Evolutionary conservation across 2,329 filamentous ascomycete genomes (phyloP), one percentile per base, ranked within the genome.

Genomic region (Beauveria scarabaeidicola): DNA sequence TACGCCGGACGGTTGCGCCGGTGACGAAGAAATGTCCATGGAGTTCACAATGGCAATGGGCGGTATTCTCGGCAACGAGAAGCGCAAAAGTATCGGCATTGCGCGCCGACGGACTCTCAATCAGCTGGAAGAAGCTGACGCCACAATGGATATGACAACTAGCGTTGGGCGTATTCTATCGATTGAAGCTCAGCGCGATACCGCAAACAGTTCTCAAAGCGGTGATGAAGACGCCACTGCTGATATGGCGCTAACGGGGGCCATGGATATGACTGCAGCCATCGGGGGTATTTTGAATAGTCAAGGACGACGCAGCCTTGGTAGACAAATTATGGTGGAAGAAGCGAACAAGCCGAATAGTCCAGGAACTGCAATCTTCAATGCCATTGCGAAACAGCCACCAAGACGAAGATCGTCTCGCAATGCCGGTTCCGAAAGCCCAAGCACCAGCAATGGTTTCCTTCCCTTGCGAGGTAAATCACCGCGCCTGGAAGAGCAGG

Each of bases 101-200:
- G 15, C 46, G 5, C 36, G 59, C 11, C 59, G 59, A 21, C 52
- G 21, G 23, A 60, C 59, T 27, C 47, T 56, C 25, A 47, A 52
- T 21, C 46, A 47, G 13, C 6, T 60, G 27, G 38, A 44, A 7
- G 59, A 51, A 27, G 44, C 50, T 4, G 60, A 59, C 46, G 61
- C 55, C 66, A 90, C 85, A 56, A 96, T 96, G 91, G 91, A 96
- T 56, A 83, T 96, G 56, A 96, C 91, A 0, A 87, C 81, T 53
- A 88, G 87, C 1, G 80, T 95, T 48, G 91, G 91, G 5, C 81
- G 83, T 5, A 95, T 96, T 61, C 76, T 74, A 52, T 69, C 71
- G 36, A 61, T 65, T 19, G 62, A 68, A 25, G 62, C 66, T 4
- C 67, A 73, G 27, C 66, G 69, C 2, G 69, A 73, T 27, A 69